These are phyloP conservation scores for Xerocomellus dryophilus DNA, from an alignment of 768 basidiomycete genomes.

Conservation along the genomic window DNA sequence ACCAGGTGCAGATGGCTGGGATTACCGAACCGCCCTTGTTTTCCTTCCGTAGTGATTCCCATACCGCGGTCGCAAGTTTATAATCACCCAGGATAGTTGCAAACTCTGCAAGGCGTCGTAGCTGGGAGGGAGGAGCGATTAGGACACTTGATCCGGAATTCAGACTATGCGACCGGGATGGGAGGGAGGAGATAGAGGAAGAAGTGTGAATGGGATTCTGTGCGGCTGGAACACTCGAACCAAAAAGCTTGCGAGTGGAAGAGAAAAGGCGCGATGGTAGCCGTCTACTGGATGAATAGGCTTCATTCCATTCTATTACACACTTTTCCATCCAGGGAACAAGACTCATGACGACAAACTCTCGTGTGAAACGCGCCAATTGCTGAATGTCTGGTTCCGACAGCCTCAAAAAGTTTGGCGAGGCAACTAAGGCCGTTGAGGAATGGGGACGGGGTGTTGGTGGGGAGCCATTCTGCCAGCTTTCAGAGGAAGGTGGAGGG, in stretches of 20 bases:
- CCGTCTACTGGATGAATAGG: slow-evolving; percentile 71
- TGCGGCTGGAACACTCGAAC: slow-evolving; percentile 53
- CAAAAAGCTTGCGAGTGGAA: slow-evolving; percentile 81
- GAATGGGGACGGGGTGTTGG: neutral
- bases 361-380: slow-evolving; percentile 75
- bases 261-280: slow-evolving; percentile 85
- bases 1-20: neutral
- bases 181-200: slow-evolving; percentile 35
- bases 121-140: slow-evolving; percentile 54
- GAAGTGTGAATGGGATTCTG: slow-evolving; percentile 37
- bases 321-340: slow-evolving; percentile 97
- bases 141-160: slow-evolving; percentile 15
- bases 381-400: slow-evolving; percentile 71
- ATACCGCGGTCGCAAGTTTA: slow-evolving; percentile 76
- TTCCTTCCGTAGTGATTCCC: slow-evolving; percentile 87
- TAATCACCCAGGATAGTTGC: slow-evolving; percentile 89
- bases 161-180: slow-evolving; percentile 35
- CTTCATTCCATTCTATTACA: slow-evolving; percentile 92
- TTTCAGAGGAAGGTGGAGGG: slow-evolving; percentile 43
- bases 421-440: neutral
- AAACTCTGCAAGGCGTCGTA: slow-evolving; percentile 92
- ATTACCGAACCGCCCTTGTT: slow-evolving; percentile 79
- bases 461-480: slow-evolving; percentile 19
- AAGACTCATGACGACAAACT: slow-evolving; percentile 85
- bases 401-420: slow-evolving; percentile 45